Conservation (phyloP, 345 rosid species). For the Psidium friedrichsthalianum region DNA sequence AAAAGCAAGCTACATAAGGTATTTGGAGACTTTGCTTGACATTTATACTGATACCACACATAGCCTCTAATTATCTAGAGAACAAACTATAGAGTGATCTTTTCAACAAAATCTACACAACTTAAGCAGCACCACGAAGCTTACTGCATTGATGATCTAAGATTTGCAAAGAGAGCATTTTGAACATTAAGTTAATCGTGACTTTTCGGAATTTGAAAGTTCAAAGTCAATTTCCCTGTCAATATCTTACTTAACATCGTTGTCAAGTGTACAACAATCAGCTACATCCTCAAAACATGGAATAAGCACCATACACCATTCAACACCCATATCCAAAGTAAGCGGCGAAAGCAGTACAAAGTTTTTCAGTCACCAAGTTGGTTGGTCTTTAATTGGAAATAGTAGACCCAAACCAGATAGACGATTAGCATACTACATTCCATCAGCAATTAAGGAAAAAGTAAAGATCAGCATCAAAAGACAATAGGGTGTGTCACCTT, state of each 20-base stretch:
- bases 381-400: background rate
- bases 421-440: slow-evolving; percentile 34
- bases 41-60: background rate
- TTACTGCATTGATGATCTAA: background rate
- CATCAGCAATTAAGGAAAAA: background rate
- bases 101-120: background rate
- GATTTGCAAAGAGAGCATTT: background rate
- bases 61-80: background rate
- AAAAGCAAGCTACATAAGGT: background rate
- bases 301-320: background rate
- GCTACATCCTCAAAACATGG: background rate
- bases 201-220: background rate
- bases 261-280: slow-evolving; percentile 15
- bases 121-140: background rate
- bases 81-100: background rate
- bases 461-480: background rate
- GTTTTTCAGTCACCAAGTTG: slow-evolving; percentile 16
- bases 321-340: background rate
- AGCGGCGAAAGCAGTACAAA: slow-evolving; percentile 19
- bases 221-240: slow-evolving; percentile 7
- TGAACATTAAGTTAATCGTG: background rate
- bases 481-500: background rate
- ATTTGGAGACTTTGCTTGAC: background rate
- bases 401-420: slow-evolving; percentile 28
- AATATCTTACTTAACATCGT: slow-evolving; percentile 6